These are phyloP conservation scores for Quercus lobata DNA, from an alignment of 331 rosid species.

Conservation along the genomic window DNA sequence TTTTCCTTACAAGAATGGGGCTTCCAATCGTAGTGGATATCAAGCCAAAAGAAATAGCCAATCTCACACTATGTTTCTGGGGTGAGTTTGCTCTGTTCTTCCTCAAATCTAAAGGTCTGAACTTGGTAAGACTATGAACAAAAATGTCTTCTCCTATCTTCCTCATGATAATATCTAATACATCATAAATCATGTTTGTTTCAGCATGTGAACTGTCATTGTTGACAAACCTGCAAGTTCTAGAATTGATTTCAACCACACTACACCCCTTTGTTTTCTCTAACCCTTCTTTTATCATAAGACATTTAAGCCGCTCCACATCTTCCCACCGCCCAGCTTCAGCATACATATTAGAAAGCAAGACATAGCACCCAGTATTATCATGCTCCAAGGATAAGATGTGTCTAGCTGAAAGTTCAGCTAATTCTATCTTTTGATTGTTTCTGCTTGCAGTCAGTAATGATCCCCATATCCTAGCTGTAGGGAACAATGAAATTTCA, in stretches of 20 bases:
- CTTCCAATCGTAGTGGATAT: constrained; percentile 44
- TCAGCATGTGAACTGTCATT: constrained; percentile 36
- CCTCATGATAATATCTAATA: constrained; percentile 27
- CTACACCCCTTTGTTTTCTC: constrained; percentile 36
- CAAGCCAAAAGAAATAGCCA: constrained; percentile 56
- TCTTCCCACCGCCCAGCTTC: constrained; percentile 52
- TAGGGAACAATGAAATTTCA: constrained; percentile 45
- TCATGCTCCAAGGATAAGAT: constrained; percentile 36
- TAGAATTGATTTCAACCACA: constrained; percentile 30
- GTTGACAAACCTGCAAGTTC: constrained; percentile 35
- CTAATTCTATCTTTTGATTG: constrained; percentile 42
- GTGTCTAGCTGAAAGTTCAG: constrained; percentile 46
- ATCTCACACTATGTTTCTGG: constrained; percentile 47
- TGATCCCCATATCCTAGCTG: constrained; percentile 65
- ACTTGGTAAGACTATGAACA: constrained; percentile 26
- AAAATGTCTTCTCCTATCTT: constrained; percentile 20
- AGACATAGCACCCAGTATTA: constrained; percentile 48
- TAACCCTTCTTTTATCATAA: constrained; percentile 37
- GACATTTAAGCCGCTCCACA: constrained; percentile 30
- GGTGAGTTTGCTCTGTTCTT: constrained; percentile 26
- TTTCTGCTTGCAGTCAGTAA: constrained; percentile 53
- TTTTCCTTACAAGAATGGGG: constrained; percentile 50
- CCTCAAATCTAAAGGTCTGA: constrained; percentile 36
- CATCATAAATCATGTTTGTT: constrained; percentile 36
- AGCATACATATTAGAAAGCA: constrained; percentile 60